These are phyloP conservation scores for Deinandra increscens DNA, from an alignment of 129 eudicot species.

Conservation along the genomic window DNA sequence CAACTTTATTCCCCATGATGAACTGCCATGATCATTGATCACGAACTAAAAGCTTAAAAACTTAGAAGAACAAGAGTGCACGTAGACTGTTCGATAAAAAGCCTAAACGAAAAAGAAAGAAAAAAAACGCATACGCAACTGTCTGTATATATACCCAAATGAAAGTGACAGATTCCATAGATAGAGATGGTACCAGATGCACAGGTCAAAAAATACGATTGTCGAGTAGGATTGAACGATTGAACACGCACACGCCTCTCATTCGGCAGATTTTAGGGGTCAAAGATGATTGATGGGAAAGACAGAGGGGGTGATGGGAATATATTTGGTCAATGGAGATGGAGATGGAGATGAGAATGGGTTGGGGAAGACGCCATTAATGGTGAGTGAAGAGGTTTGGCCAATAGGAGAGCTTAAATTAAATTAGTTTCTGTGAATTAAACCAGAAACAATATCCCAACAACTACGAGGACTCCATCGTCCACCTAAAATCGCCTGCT, in stretches of 20 bases:
- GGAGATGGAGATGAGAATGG: neutral
- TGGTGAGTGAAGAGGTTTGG: constrained; percentile 15
- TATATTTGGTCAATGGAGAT: neutral
- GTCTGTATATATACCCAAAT: neutral
- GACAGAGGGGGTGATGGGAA: too few species aligned
- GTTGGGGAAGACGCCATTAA: constrained; percentile 11
- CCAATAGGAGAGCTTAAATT: constrained; percentile 35
- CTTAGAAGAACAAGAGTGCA: constrained; percentile 19
- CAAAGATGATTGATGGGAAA: neutral
- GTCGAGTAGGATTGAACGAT: constrained; percentile 19
- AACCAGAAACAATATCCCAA: constrained; percentile 9
- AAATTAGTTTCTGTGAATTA: constrained; percentile 16
- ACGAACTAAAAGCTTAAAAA: constrained; percentile 7
- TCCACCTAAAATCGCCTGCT: neutral
- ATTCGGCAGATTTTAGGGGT: constrained; percentile 2
- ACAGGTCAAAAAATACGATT: constrained; percentile 25
- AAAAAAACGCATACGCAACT: constrained; percentile 15
- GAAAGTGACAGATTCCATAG: constrained; percentile 16
- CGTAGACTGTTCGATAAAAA: constrained; percentile 31
- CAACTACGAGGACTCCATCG: constrained; percentile 5
- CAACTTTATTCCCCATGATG: constrained; percentile 25
- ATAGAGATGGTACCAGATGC: constrained; percentile 23
- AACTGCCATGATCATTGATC: constrained; percentile 20
- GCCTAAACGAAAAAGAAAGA: neutral
- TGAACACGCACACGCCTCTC: constrained; percentile 26